Percentiles rank a stretch among this genome's conserved stretches.
Conservation (phyloP, 1,284 basidiomycete genomes). For the Trametes polyzona region DNA sequence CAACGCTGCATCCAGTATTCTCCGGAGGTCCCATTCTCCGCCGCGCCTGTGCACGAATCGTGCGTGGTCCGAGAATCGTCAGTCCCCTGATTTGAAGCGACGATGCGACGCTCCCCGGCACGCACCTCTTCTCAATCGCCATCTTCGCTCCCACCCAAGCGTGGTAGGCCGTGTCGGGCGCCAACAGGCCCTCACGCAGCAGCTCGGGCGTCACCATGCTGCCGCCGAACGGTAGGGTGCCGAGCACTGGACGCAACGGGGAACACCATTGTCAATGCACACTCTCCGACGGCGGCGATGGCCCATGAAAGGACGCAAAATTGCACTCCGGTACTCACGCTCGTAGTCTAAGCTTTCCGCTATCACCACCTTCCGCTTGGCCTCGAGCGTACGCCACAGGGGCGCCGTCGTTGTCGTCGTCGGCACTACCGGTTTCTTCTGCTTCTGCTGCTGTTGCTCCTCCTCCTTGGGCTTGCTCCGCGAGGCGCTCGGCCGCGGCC, state of each 20-base stretch:
- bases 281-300: not conserved
- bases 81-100: not conserved
- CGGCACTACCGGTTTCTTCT: slow-evolving; percentile 2
- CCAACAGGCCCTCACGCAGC: slow-evolving; percentile 20
- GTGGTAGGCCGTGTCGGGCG: slow-evolving; percentile 24
- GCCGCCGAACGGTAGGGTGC: slow-evolving; percentile 20
- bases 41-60: slow-evolving; percentile 1
- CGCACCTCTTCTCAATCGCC: slow-evolving; percentile 25
- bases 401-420: not conserved
- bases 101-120: not conserved
- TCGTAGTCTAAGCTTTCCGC: slow-evolving; percentile 28
- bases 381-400: slow-evolving; percentile 23
- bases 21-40: slow-evolving; percentile 14
- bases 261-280: slow-evolving; percentile 13
- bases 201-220: slow-evolving; percentile 27
- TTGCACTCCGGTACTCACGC: slow-evolving; percentile 22
- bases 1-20: slow-evolving; percentile 17
- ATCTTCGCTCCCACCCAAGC: slow-evolving; percentile 25
- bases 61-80: not conserved
- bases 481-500: slow-evolving; percentile 4
- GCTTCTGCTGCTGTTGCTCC: no score
- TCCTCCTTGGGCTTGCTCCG: slow-evolving; percentile 8
- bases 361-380: slow-evolving; percentile 19
- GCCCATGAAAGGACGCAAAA: slow-evolving; percentile 10
- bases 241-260: slow-evolving; percentile 16